Base-by-base conservation (phyloP, 371 early-diverging fungal genomes). In the Mortierella sp. region DNA sequence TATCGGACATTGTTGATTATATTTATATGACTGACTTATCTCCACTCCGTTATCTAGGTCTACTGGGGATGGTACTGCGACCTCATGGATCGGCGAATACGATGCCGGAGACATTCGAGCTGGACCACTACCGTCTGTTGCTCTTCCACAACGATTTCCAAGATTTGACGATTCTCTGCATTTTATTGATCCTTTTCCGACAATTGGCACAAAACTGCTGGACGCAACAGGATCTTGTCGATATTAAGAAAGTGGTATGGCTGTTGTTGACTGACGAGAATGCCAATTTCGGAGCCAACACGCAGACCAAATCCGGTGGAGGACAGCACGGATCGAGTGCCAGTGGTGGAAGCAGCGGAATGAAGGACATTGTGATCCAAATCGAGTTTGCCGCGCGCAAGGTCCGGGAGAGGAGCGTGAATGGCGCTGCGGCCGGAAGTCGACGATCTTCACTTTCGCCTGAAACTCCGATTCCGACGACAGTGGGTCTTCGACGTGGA, bases 121-220 rank as follows among this genome's bases (percentile, higher is more conserved):
- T 95, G 88, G 96, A 96, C 76, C 83, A 89, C 43, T 87, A 89
- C 60, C 90, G 96, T 10, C 79, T 96, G 8, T 79, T 92, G 27
- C 89, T 92, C 46, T 92, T 92, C 85, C 91, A 94, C 73, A 93
- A 94, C 78, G 95, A 95, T 77, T 94, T 93, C 88, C 95, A 95
- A 80, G 94, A 94, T 76, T 87, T 95, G 12, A 93, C 93, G 24
- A 93, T 95, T 56, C 88, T 93, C 55, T 90, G 91, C 43, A 80
- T 90, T 11, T 88, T 96, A 1, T 76, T 95, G 76, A 90, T 96
- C 65, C 89, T 95, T 18, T 96, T 94, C 84, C 89, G 91, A 1
- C 91, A 94, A 10, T 74, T 90, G 60, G 89, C 89, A 3, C 91
- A 89, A 43, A 87, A 78, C 32, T 82, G 79, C 43, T 85, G 88